Conservation (phyloP, 345 rosid species). For the Eucalyptus sideroxylon region DNA sequence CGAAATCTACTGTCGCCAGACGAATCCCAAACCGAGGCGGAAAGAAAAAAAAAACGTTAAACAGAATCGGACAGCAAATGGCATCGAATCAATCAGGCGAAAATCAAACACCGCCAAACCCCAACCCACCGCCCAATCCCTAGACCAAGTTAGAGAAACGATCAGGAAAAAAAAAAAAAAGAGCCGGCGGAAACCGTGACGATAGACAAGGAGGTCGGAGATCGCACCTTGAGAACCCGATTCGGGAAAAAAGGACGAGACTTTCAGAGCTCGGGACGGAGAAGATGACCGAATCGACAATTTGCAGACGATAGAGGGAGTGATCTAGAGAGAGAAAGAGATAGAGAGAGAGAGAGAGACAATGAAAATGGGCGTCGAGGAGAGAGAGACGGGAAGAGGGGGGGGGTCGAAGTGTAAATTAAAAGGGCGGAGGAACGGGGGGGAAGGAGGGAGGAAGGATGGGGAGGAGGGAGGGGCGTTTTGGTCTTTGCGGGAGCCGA, state of each 20-base stretch:
- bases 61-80: not conserved
- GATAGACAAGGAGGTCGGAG: not conserved
- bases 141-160: not conserved
- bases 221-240: not conserved
- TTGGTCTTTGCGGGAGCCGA: not conserved
- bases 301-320: not conserved
- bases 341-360: not conserved
- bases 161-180: not conserved
- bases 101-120: not conserved
- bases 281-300: not conserved
- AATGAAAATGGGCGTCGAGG: not conserved
- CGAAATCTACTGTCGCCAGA: not conserved
- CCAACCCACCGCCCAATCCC: not conserved
- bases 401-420: not conserved
- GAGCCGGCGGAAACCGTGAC: not conserved
- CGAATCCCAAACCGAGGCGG: not conserved
- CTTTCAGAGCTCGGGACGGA: not conserved
- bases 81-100: not conserved
- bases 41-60: not conserved
- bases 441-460: not conserved
- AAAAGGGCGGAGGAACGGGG: not conserved
- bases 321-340: not conserved
- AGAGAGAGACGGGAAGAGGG: no score
- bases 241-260: not conserved
- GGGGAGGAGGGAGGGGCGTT: not conserved